Evolutionary conservation across 768 basidiomycete species (phyloP).

Genomic region (Termitomyces sp.): DNA sequence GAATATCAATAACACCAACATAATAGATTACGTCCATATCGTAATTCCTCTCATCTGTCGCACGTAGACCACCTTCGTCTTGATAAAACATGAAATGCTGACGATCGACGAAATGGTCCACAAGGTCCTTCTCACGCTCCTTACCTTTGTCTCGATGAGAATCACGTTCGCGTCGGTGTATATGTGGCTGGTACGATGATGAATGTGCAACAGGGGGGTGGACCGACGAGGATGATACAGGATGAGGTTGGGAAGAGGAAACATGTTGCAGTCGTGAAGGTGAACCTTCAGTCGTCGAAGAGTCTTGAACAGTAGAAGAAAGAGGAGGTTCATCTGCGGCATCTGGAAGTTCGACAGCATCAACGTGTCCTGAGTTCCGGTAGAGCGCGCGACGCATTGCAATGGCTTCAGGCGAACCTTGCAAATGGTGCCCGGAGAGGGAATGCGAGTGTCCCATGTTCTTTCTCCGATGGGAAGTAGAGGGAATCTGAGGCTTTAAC

Average conservation of each 20-base stretch:
- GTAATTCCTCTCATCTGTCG: slow-evolving; percentile 82
- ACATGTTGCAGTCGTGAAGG: not conserved
- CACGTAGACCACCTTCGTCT: slow-evolving; percentile 89
- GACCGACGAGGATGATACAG: not conserved
- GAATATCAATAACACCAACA: slow-evolving; percentile 93
- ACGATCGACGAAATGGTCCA: slow-evolving; percentile 42
- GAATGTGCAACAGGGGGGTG: not conserved
- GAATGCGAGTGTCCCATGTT: slow-evolving; percentile 19
- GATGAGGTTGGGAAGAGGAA: not conserved
- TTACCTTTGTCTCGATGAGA: slow-evolving; percentile 43
- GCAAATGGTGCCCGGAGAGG: slow-evolving; percentile 28
- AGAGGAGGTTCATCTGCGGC: slow-evolving; percentile 10
- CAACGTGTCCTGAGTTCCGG: slow-evolving; percentile 70
- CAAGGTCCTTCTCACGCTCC: slow-evolving; percentile 34
- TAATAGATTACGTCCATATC: slow-evolving; percentile 81
- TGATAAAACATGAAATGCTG: slow-evolving; percentile 90
- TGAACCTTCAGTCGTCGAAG: not conserved
- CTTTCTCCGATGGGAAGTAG: slow-evolving; percentile 47
- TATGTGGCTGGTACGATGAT: not conserved
- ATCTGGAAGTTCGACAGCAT: slow-evolving; percentile 16
- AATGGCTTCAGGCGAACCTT: slow-evolving; percentile 70
- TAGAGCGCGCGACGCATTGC: slow-evolving; percentile 80
- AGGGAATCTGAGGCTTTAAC: slow-evolving; percentile 62
- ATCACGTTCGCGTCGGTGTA: slow-evolving; percentile 1
- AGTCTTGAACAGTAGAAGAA: not conserved